A percentile compares a stretch with the other conserved stretches of the same genome.
Evolutionary conservation across 768 basidiomycete genomes (phyloP).

Genomic region (Gymnopilus junonius): DNA sequence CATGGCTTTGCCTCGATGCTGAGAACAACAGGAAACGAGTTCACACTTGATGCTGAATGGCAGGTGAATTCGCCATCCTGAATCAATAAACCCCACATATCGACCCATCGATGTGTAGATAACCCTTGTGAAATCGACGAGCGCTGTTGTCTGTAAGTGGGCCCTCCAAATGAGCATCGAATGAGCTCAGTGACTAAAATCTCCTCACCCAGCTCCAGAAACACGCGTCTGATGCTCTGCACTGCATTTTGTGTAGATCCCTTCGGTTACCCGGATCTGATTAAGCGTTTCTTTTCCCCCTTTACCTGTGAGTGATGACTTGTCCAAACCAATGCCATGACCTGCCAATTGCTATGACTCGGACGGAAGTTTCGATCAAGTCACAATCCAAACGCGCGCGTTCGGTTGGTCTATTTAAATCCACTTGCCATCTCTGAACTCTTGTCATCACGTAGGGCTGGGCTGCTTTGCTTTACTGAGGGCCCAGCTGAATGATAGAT

Average conservation of each 20-base stretch:
- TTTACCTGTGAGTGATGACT: too few species aligned
- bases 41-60: too few species aligned
- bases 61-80: background rate
- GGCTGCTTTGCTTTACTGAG: background rate
- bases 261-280: background rate
- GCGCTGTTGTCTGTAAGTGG: background rate
- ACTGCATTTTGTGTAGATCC: slow-evolving; percentile 2
- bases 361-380: background rate
- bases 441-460: background rate
- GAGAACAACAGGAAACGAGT: background rate
- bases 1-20: background rate
- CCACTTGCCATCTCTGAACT: background rate
- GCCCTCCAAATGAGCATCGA: background rate
- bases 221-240: background rate
- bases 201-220: background rate
- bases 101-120: background rate
- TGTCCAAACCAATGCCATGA: too few species aligned
- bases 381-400: background rate
- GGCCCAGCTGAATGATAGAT: background rate
- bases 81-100: background rate
- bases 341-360: too few species aligned
- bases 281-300: background rate
- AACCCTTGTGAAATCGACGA: background rate
- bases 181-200: background rate
- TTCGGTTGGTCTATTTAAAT: background rate